Conservation (phyloP, 1,284 basidiomycete species). For the Limonomyces culmigenus region DNA sequence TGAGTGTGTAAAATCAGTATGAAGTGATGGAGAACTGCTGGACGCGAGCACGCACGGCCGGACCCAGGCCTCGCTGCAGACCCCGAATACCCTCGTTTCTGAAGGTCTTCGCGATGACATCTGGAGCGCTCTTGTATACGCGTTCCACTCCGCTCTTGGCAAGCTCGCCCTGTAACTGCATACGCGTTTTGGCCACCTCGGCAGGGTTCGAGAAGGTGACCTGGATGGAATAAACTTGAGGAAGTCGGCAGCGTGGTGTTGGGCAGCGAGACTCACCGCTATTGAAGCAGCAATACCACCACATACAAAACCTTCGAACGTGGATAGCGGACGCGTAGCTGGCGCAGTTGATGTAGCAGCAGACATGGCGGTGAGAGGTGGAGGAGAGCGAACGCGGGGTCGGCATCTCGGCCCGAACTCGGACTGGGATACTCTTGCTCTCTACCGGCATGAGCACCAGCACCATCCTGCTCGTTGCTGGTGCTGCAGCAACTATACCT, state of each 20-base stretch:
- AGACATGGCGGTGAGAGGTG: too few species aligned
- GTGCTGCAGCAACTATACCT: too few species aligned
- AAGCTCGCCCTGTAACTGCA: slow-evolving; percentile 90
- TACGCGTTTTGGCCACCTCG: slow-evolving; percentile 86
- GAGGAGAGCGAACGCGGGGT: too few species aligned
- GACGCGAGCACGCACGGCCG: slow-evolving; percentile 53
- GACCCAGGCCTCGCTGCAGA: slow-evolving; percentile 77
- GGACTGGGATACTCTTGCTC: too few species aligned
- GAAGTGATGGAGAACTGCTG: background rate
- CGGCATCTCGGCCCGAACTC: too few species aligned
- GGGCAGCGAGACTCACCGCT: slow-evolving; percentile 48
- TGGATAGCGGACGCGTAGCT: slow-evolving; percentile 27
- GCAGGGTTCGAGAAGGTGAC: slow-evolving; percentile 75
- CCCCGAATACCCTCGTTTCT: slow-evolving; percentile 82
- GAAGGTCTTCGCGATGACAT: slow-evolving; percentile 85
- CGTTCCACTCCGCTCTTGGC: slow-evolving; percentile 54
- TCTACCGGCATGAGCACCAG: too few species aligned
- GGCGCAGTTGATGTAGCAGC: background rate
- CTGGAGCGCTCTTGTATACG: slow-evolving; percentile 81
- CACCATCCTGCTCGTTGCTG: too few species aligned
- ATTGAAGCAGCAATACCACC: slow-evolving; percentile 81
- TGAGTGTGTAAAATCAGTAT: slow-evolving; percentile 17
- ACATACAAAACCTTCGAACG: slow-evolving; percentile 66
- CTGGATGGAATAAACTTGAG: slow-evolving; percentile 17
- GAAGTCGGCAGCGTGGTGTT: too few species aligned